These are phyloP conservation scores for Xylaria sp. DNA, from an alignment of 2,329 filamentous ascomycete genomes.

Conservation along the genomic window DNA sequence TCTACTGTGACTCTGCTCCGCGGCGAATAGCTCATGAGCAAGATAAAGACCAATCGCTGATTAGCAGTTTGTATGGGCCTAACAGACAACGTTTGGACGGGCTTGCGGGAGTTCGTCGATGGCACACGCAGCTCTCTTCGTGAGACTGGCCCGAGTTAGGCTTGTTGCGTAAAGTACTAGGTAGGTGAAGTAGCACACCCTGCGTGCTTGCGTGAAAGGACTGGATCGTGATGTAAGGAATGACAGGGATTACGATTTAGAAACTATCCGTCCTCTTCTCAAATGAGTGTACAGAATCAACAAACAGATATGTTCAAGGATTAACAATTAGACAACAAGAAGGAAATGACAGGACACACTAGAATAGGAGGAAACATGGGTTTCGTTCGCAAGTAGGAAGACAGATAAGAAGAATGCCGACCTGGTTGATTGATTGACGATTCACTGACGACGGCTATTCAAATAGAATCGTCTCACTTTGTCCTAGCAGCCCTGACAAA, in stretches of 20 bases:
- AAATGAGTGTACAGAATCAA: constrained; percentile 37
- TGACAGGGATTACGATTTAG: constrained; percentile 1
- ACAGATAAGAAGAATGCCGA: neutral
- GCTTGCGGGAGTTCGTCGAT: neutral
- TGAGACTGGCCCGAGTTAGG: constrained; percentile 1
- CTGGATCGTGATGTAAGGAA: constrained; percentile 17
- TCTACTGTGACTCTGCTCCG: constrained; percentile 18
- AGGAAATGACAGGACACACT: constrained; percentile 8
- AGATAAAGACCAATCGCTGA: constrained; percentile 8
- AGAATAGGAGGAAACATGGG: neutral
- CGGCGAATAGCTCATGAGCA: neutral
- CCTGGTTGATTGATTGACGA: neutral
- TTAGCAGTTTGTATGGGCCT: neutral
- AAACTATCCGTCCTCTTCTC: constrained; percentile 7
- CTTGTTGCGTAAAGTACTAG: neutral
- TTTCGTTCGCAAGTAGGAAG: constrained; percentile 13
- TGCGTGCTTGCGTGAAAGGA: constrained; percentile 22
- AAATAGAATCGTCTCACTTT: constrained; percentile 33
- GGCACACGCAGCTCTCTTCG: neutral
- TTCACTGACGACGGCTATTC: neutral
- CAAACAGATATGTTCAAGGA: constrained; percentile 5
- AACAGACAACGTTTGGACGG: neutral
- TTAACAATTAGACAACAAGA: constrained; percentile 25
- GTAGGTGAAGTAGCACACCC: constrained; percentile 26
- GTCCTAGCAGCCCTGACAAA: constrained; percentile 36